These are phyloP conservation scores for Aspergillus ustus DNA, from an alignment of 2,329 filamentous ascomycete genomes.

Conservation along the genomic window DNA sequence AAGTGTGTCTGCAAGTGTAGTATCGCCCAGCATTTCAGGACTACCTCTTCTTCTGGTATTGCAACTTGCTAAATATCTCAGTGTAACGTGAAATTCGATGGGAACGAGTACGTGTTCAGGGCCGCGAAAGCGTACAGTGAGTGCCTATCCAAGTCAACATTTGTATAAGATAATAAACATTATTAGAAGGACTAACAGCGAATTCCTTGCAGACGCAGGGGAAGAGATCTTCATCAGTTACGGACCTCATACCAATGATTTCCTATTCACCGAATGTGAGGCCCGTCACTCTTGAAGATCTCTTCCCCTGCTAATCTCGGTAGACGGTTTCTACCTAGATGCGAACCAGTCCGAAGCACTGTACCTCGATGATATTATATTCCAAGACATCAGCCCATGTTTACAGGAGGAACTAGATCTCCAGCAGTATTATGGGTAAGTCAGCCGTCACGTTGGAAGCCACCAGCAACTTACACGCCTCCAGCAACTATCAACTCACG, in stretches of 20 bases:
- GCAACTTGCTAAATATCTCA: constrained; percentile 19
- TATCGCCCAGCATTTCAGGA: no score
- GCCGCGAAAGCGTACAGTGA: constrained; percentile 41
- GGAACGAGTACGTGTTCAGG: constrained; percentile 39
- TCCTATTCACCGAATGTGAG: constrained; percentile 50
- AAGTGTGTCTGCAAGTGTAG: constrained; percentile 22
- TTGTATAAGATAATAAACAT: no score
- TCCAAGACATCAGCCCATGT: constrained; percentile 34
- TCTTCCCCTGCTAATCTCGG: constrained; percentile 4
- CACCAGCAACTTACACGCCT: constrained; percentile 39
- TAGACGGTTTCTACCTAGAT: constrained; percentile 50
- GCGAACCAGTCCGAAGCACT: constrained; percentile 45
- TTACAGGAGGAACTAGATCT: constrained; percentile 40
- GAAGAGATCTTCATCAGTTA: constrained; percentile 53
- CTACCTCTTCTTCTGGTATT: no score
- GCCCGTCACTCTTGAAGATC: no score
- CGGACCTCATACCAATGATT: constrained; percentile 49
- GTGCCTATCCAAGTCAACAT: background rate
- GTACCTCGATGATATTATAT: constrained; percentile 49
- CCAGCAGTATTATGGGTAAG: constrained; percentile 47
- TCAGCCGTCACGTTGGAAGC: background rate
- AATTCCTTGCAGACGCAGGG: constrained; percentile 34
- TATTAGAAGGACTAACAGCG: background rate
- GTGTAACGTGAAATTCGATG: constrained; percentile 47
- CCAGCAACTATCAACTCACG: constrained; percentile 49